phyloP scores from a whole-genome alignment of 2,329 filamentous ascomycete species.

The Stagonosporopsis chrysanthemi region DNA sequence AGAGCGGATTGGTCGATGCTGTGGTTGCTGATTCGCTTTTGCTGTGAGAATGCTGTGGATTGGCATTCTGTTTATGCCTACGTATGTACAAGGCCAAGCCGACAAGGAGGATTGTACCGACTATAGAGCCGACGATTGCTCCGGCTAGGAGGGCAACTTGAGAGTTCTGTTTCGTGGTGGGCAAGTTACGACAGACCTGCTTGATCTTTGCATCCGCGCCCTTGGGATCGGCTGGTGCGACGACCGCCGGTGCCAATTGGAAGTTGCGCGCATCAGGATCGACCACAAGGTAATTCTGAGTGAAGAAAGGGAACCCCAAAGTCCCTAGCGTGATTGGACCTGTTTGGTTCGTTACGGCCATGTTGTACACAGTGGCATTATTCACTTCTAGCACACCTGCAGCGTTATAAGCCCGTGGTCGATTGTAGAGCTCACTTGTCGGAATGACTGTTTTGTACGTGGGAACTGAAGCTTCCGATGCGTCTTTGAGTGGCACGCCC shows the following conservation, averaged over 20 bases:
- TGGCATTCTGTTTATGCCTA: not conserved
- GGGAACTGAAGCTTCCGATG: constrained; percentile 26
- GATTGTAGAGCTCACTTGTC: constrained; percentile 23
- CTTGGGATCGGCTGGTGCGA: constrained; percentile 21
- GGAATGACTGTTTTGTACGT: constrained; percentile 29
- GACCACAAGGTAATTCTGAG: constrained; percentile 30
- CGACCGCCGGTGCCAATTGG: constrained; percentile 26
- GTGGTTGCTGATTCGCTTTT: not conserved
- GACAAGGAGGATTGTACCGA: constrained; percentile 1
- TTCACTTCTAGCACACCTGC: constrained; percentile 23
- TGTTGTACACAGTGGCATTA: constrained; percentile 27
- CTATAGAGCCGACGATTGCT: not conserved
- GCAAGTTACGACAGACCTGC: constrained; percentile 24
- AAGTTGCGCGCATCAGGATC: constrained; percentile 28
- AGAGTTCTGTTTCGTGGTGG: constrained; percentile 13
- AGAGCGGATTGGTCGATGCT: not conserved
- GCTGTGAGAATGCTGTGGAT: not conserved
- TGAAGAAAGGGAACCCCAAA: constrained; percentile 28
- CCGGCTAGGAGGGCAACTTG: constrained; percentile 8
- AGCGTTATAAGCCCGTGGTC: constrained; percentile 25
- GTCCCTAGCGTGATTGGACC: constrained; percentile 12
- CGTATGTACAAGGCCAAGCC: not conserved
- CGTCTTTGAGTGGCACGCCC: constrained; percentile 20
- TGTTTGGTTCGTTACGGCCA: constrained; percentile 28
- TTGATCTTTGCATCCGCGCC: constrained; percentile 24